Conservation (phyloP, 2,329 filamentous ascomycete species). For the Aureobasidium subglaciale region DNA sequence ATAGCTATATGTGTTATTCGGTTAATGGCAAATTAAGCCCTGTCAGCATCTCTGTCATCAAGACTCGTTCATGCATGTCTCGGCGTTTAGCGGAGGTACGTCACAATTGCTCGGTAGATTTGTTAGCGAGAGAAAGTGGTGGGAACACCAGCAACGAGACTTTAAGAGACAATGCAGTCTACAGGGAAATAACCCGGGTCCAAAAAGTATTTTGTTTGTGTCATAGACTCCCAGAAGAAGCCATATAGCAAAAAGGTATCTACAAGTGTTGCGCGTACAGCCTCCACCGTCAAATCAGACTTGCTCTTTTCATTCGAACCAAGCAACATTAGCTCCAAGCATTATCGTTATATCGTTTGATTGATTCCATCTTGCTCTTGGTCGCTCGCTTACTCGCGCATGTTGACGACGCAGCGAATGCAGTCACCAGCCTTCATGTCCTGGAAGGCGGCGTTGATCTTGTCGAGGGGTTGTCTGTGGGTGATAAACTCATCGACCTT, state of each 20-base stretch:
- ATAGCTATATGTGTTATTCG: no score
- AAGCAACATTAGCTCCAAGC: slow-evolving; percentile 9
- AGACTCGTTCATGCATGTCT: background rate
- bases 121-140: background rate
- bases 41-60: background rate
- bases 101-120: background rate
- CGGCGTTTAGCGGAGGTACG: background rate
- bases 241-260: slow-evolving; percentile 1
- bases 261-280: slow-evolving; percentile 7
- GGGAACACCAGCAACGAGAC: background rate
- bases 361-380: background rate
- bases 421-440: slow-evolving; percentile 96
- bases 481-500: slow-evolving; percentile 99
- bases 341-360: slow-evolving; percentile 12
- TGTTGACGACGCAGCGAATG: slow-evolving; percentile 85
- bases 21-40: no score
- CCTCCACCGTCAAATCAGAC: background rate
- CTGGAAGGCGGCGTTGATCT: slow-evolving; percentile 86
- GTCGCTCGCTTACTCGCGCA: slow-evolving; percentile 28
- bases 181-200: background rate
- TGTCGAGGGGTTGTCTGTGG: slow-evolving; percentile 72
- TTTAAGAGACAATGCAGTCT: background rate
- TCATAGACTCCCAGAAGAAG: background rate
- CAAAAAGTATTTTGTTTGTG: slow-evolving; percentile 5
- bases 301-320: slow-evolving; percentile 1